These are phyloP conservation scores for Clathrus columnatus DNA, from an alignment of 768 basidiomycete genomes.

Conservation along the genomic window DNA sequence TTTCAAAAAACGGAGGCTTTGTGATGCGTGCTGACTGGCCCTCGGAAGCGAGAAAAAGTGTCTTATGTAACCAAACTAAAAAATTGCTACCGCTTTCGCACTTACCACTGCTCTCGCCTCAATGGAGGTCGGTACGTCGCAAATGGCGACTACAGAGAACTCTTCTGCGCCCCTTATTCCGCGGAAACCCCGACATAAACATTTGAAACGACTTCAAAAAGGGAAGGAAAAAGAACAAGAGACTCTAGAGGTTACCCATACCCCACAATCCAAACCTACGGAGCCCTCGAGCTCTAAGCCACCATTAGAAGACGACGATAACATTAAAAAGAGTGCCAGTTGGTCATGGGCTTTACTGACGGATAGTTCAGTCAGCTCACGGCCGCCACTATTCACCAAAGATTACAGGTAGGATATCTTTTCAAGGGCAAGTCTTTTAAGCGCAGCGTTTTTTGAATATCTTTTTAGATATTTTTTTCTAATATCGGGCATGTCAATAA, in stretches of 20 bases:
- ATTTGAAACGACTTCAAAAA: not conserved
- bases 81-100: constrained; percentile 3
- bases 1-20: too few relatives aligned
- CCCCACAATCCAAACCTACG: not conserved
- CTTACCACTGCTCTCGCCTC: not conserved
- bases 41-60: not conserved
- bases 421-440: constrained; percentile 6
- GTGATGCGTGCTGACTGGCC: not conserved
- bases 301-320: not conserved
- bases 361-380: constrained; percentile 53
- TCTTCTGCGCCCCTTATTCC: not conserved
- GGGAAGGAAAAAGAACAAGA: constrained; percentile 8
- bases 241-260: not conserved
- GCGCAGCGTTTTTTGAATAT: constrained; percentile 11
- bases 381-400: constrained; percentile 74
- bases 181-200: constrained; percentile 8
- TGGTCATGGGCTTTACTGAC: constrained; percentile 71
- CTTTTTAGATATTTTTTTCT: constrained; percentile 77
- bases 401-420: constrained; percentile 64
- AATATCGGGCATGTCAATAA: constrained; percentile 69
- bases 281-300: not conserved
- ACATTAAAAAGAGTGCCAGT: constrained; percentile 14
- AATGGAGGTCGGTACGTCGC: constrained; percentile 10
- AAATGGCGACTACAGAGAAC: not conserved
- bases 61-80: constrained; percentile 7